Percentiles rank a stretch among this genome's conserved stretches.
phyloP scores from a whole-genome alignment of 2,329 filamentous ascomycete genomes.

The Microdochium nivale region DNA sequence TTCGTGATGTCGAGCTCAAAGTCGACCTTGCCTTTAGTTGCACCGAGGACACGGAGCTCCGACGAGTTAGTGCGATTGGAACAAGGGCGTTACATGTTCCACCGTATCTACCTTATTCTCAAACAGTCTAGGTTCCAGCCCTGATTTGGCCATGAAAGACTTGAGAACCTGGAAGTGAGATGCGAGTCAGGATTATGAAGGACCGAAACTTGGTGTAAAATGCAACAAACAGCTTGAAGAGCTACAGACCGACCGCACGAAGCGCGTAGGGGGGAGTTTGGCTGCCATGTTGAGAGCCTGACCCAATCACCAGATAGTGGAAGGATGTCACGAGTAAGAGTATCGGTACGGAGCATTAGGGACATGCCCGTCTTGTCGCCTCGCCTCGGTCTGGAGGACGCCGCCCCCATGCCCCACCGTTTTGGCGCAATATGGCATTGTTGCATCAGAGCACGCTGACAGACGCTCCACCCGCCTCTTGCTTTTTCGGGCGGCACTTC shows the following conservation, averaged over 20 bases:
- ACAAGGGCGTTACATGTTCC: too few relatives aligned
- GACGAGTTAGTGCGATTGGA: neutral
- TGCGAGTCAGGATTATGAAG: slow-evolving; percentile 2
- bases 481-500: too few relatives aligned
- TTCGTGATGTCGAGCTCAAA: slow-evolving; percentile 70
- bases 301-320: neutral
- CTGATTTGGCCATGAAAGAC: slow-evolving; percentile 78
- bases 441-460: neutral
- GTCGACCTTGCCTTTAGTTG: slow-evolving; percentile 57
- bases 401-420: too few relatives aligned
- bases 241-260: slow-evolving; percentile 19
- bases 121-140: slow-evolving; percentile 64
- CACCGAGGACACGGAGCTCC: slow-evolving; percentile 59
- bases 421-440: neutral
- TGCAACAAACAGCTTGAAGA: neutral
- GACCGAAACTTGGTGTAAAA: neutral
- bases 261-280: slow-evolving; percentile 19
- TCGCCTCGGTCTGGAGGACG: too few relatives aligned
- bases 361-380: too few relatives aligned
- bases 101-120: slow-evolving; percentile 25
- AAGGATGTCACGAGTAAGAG: neutral
- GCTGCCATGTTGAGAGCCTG: slow-evolving; percentile 12
- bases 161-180: slow-evolving; percentile 58
- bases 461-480: neutral
- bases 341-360: too few relatives aligned